Conservation (phyloP, 495 filamentous ascomycete species). For the Zalerion maritima region DNA sequence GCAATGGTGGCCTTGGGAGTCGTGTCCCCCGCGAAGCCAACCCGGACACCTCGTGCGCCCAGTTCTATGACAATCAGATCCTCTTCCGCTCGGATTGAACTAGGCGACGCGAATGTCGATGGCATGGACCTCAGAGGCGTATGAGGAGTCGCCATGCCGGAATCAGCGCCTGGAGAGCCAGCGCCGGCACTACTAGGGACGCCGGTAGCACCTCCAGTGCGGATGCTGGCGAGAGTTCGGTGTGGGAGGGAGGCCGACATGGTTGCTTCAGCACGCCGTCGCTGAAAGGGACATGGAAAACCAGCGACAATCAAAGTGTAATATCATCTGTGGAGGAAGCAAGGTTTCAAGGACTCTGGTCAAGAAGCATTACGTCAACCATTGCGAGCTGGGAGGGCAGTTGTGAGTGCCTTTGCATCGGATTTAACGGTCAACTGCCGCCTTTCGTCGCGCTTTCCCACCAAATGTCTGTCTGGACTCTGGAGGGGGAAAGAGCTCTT, state of each 20-base stretch:
- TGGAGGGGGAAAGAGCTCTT: no score
- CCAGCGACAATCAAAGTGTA: no score
- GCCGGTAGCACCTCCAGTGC: conserved; percentile 21
- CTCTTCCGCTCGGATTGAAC: conserved; percentile 66
- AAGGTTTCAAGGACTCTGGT: no score
- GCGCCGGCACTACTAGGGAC: conserved; percentile 14
- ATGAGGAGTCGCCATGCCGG: conserved; percentile 31
- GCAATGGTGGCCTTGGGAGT: conserved; percentile 54
- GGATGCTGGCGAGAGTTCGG: conserved; percentile 37
- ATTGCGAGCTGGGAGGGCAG: no score
- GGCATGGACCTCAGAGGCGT: conserved; percentile 45
- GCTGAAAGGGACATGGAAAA: conserved; percentile 1
- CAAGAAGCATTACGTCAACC: no score
- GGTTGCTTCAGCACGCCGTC: conserved; percentile 5
- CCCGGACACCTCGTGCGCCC: conserved; percentile 61
- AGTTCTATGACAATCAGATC: conserved; percentile 73
- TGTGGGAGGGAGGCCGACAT: conserved; percentile 26
- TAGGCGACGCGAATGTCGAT: conserved; percentile 56
- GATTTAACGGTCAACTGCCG: no score
- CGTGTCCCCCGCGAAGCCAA: conserved; percentile 73
- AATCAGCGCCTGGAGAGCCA: conserved; percentile 6
- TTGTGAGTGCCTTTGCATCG: no score
- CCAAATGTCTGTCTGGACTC: no score
- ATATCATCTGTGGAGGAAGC: no score
- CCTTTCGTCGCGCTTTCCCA: no score